Base-by-base conservation (phyloP, 75 land plant genomes). In the Chamaecyparis obtusa region DNA sequence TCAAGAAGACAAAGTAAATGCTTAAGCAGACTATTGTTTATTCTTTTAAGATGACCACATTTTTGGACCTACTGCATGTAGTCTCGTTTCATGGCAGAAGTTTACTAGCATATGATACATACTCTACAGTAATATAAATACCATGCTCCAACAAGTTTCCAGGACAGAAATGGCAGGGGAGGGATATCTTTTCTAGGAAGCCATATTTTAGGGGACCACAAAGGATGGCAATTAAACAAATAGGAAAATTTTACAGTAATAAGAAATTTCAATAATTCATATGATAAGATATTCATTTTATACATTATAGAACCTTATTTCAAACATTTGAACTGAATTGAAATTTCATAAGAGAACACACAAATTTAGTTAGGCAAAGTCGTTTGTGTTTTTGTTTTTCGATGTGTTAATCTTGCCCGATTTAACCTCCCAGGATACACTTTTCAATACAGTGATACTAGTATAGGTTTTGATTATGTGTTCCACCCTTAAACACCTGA, bases 381-480 rank as follows among this genome's bases (percentile, higher is more conserved):
- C 0, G 51, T 49, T 49, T 49, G 51, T 10, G 51, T 8, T 49
- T 49, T 49, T 49, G 51, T 49, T 49, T 49, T 49, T 10, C 8
- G 11, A 49, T 49, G 51, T 49, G 51, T 49, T 49, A 10, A 10
- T 95, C 83, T 97, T 96, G 37, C 98, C 96, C 76, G 91, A 94
- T 86, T 95, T 97, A 79, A 96, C 99, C 75, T 94, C 99, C 99
- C 96, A 97, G 67, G 84, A 94, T 14, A 97, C 95, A 79, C 96
- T 92, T 88, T 93, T 95, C 85, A 97, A 84, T 36, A 96, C 85
- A n/a, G 94, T 93, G 36, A 90, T 93, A 0, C 94, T 95, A 77
- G 96, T 95, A 80, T 88, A 97, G 84, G 92, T 90, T 86, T 97
- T 96, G 83, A 92, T 96, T 48, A 96, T 91, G 85, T 96, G 94